Percentiles rank a stretch among this genome's conserved stretches.
Conservation (phyloP, 2,329 filamentous ascomycete species). For the Cryphonectria radicalis region DNA sequence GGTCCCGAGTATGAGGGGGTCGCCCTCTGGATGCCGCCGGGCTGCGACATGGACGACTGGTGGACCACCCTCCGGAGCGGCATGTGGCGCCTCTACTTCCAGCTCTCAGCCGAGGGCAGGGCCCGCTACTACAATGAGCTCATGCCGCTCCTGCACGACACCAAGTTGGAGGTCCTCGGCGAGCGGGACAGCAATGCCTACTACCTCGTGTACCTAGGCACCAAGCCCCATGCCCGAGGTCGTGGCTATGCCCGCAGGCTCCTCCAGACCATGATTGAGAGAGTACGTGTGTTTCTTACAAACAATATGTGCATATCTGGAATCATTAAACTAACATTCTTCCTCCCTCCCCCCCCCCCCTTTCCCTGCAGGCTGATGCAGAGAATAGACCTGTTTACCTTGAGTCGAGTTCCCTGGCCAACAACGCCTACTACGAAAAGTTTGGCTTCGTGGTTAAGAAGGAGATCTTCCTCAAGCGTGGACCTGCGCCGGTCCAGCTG, state of each 20-base stretch:
- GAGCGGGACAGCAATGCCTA: constrained; percentile 69
- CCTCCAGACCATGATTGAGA: constrained; percentile 69
- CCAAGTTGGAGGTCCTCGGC: constrained; percentile 72
- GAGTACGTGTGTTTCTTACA: constrained; percentile 48
- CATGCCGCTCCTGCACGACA: constrained; percentile 72
- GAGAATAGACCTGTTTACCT: constrained; percentile 74
- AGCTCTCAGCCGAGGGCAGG: constrained; percentile 72
- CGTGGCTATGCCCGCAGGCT: constrained; percentile 75
- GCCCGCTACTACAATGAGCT: constrained; percentile 79
- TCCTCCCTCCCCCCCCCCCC: not conserved
- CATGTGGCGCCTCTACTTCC: constrained; percentile 77
- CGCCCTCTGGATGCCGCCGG: constrained; percentile 80
- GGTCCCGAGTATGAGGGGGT: constrained; percentile 78
- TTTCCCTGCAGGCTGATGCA: constrained; percentile 60
- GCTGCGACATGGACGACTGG: constrained; percentile 73
- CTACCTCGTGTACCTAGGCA: constrained; percentile 85
- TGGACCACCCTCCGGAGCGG: constrained; percentile 74
- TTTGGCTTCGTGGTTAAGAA: constrained; percentile 72
- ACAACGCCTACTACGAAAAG: constrained; percentile 73
- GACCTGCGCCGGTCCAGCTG: constrained; percentile 62
- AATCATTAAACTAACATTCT: not conserved
- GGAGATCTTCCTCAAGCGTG: constrained; percentile 66
- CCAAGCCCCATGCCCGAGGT: constrained; percentile 69
- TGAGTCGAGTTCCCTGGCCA: constrained; percentile 72
- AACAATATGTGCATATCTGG: not conserved